Base-by-base conservation (phyloP, 345 rosid genomes). In the Ceriops tagal region DNA sequence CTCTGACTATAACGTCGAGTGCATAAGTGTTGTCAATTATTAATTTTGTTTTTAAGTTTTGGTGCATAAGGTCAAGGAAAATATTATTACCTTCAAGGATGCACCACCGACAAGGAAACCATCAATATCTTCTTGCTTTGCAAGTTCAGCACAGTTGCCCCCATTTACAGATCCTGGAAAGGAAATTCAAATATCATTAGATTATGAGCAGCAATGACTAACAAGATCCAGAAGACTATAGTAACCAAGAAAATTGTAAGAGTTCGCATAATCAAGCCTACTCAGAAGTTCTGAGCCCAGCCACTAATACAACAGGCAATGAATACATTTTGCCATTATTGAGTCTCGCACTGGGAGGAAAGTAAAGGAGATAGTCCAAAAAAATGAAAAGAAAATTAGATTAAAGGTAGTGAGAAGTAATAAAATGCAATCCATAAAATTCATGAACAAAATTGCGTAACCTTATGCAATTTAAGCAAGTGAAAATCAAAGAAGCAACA, bases 81-180 rank as follows among this genome's bases (percentile, higher is more conserved):
- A 53, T 11, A 60, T 58, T 18, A 30, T 85, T 84, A 95, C 96
- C 93, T 92, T 92, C 82, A 95, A 83, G 72, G 99, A 95, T 62
- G 98, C 97, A 71, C 99, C 99, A 18, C 97, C 99, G 20, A 90
- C 99, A 49, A 96, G 98, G 70, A 92, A 92, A 62, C 99, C 99
- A 74, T 92, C 99, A 63, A 92, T 92, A 65, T 92, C 99, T 81
- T 93, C 96, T 84, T 92, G 72, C 77, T 92, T 96, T 1, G 97
- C 95, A 73, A 96, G 98, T 83, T 96, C 96, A 20, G 79, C 89
- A 28, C 90, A 84, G 61, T 96, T 96, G 74, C 96, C 78, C 80
- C 98, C 97, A 66, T 96, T 96, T 64, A 96, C 96, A 0, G 97
- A 96, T 64, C 99, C 98, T 92, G 79, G 9, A 70, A 64, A 63